Percentiles rank a stretch among this genome's conserved stretches.
phyloP scores from a whole-genome alignment of 495 filamentous ascomycete genomes.

The Podospora conica region DNA sequence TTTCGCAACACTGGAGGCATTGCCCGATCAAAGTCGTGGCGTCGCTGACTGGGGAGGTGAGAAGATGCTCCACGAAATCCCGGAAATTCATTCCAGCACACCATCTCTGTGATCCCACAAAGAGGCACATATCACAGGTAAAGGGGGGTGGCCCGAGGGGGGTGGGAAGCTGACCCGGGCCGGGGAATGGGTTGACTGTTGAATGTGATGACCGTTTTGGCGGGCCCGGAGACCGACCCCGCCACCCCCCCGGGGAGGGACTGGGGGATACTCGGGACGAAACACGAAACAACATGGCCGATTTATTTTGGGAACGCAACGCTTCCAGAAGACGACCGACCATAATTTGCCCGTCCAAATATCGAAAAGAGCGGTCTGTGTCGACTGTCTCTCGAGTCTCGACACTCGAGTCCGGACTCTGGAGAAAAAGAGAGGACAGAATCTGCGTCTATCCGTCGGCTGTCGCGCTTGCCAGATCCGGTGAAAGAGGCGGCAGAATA shows the following conservation, averaged over 20 bases:
- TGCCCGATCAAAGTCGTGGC: neutral
- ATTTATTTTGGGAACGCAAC: neutral
- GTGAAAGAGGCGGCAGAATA: constrained; percentile 17
- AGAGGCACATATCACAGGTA: neutral
- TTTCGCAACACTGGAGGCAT: too few relatives aligned
- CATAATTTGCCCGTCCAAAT: neutral
- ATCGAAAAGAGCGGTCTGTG: neutral
- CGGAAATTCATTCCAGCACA: neutral
- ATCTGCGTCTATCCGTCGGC: constrained; percentile 8
- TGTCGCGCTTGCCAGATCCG: constrained; percentile 6
- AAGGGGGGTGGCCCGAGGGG: neutral
- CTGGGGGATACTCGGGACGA: neutral
- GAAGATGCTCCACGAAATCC: neutral
- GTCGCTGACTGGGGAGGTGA: neutral
- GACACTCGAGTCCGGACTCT: neutral
- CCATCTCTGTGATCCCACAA: neutral
- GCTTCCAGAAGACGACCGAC: neutral
- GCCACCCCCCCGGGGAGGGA: neutral
- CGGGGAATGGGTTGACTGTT: neutral
- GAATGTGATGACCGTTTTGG: constrained; percentile 5
- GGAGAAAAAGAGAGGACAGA: neutral
- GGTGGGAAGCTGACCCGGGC: constrained; percentile 1
- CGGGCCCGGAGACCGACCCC: neutral
- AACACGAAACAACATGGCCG: neutral
- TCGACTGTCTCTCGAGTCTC: neutral